Evolutionary conservation across 179 eudicot genomes (phyloP).

Genomic region (Spinacia oleracea): DNA sequence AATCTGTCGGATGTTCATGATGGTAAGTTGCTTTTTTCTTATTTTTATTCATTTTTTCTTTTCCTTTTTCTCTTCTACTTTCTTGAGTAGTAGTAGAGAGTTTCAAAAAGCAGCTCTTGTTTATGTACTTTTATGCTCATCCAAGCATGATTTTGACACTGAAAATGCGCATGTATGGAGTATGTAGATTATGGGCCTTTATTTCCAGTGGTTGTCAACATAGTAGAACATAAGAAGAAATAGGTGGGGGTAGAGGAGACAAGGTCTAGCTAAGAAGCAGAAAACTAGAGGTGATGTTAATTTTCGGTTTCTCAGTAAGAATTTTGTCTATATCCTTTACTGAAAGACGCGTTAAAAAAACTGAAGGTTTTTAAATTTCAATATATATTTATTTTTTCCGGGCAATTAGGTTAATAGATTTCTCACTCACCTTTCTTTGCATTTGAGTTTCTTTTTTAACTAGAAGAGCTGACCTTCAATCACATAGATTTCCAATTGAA

Average conservation of each 20-base stretch:
- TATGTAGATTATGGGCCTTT: not conserved
- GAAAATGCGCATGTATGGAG: not conserved
- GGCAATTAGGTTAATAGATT: not conserved
- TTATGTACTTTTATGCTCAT: not conserved
- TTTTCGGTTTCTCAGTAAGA: not conserved
- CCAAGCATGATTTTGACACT: not conserved
- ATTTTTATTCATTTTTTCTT: not conserved
- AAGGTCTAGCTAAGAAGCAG: not conserved
- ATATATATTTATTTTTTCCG: not conserved
- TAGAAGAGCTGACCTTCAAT: not conserved
- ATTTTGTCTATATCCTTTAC: not conserved
- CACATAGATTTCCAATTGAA: not conserved
- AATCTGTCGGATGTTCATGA: constrained; percentile 38
- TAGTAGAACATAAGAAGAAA: not conserved
- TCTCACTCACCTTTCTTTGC: not conserved
- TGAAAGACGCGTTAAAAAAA: too few species aligned
- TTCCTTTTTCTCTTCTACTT: not conserved
- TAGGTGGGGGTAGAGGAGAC: not conserved
- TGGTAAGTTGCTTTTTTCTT: constrained; percentile 28
- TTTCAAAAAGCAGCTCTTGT: not conserved
- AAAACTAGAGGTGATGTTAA: too few species aligned
- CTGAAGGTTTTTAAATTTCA: too few species aligned
- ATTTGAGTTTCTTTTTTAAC: not conserved
- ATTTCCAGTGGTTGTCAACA: not conserved
- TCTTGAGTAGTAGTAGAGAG: not conserved